These are phyloP conservation scores for Tolypocladium pustulatum DNA, from an alignment of 2,329 filamentous ascomycete genomes.

Conservation along the genomic window DNA sequence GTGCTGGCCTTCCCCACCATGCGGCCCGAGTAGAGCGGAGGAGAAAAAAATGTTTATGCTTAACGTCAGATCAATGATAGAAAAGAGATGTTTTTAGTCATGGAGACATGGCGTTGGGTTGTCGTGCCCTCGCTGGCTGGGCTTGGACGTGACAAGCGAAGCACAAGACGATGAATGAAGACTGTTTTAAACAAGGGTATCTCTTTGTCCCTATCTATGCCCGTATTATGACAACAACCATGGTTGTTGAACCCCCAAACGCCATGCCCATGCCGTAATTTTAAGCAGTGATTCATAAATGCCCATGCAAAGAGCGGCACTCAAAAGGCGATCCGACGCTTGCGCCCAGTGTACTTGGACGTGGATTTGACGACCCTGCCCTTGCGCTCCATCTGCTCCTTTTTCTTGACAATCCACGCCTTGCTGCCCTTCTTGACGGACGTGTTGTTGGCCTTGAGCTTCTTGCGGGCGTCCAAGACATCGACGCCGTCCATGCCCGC, in stretches of 20 bases:
- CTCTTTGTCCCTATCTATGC: neutral
- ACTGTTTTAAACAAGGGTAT: constrained; percentile 6
- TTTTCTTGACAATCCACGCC: constrained; percentile 75
- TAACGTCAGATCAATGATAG: neutral
- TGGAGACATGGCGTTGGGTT: neutral
- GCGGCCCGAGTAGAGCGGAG: constrained; percentile 64
- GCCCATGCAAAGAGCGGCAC: constrained; percentile 2
- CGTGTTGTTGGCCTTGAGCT: constrained; percentile 33
- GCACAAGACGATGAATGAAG: neutral
- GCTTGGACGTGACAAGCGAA: neutral
- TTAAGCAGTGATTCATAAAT: neutral
- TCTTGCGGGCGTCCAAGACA: constrained; percentile 58
- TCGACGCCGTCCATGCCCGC: constrained; percentile 82
- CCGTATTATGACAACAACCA: neutral
- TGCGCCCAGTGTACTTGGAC: constrained; percentile 90
- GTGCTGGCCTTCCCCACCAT: constrained; percentile 96
- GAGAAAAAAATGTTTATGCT: neutral
- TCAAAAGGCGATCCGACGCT: constrained; percentile 69
- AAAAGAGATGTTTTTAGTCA: neutral
- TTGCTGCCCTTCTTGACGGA: constrained; percentile 71
- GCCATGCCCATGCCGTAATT: constrained; percentile 12
- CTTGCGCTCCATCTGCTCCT: constrained; percentile 88
- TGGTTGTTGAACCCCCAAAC: constrained; percentile 2
- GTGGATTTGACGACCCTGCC: constrained; percentile 88
- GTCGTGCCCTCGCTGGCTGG: neutral